These are phyloP conservation scores for Pythium oligandrum DNA, from an alignment of 352 stramenopile species.

Conservation along the genomic window DNA sequence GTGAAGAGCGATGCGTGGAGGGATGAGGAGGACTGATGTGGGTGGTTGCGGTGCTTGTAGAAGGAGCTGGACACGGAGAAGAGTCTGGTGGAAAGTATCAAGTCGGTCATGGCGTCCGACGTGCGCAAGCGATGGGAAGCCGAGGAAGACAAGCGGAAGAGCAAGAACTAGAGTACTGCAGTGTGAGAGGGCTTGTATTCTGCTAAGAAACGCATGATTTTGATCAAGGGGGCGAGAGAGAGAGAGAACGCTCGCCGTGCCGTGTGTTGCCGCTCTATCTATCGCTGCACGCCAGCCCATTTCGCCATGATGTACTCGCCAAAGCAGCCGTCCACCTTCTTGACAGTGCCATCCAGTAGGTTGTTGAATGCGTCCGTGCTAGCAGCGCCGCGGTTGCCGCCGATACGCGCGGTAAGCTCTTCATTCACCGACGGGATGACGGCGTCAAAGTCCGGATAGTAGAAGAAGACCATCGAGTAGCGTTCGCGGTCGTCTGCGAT, in stretches of 20 bases:
- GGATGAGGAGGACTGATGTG: too few relatives aligned
- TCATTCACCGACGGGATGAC: constrained; percentile 43
- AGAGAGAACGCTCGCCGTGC: too few relatives aligned
- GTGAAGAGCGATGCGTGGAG: too few relatives aligned
- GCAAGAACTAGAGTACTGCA: neutral
- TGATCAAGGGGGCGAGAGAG: too few relatives aligned
- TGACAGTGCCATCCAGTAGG: constrained; percentile 58
- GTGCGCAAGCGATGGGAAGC: constrained; percentile 48
- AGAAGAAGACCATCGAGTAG: constrained; percentile 84
- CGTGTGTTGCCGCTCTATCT: neutral
- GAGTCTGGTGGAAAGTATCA: constrained; percentile 51
- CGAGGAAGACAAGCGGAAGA: constrained; percentile 21
- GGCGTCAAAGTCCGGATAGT: constrained; percentile 77
- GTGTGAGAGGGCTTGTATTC: too few relatives aligned
- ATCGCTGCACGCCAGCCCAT: constrained; percentile 69
- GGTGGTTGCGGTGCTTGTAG: constrained; percentile 12
- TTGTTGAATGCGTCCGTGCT: constrained; percentile 56
- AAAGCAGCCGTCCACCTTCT: constrained; percentile 52
- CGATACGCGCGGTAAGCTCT: constrained; percentile 29
- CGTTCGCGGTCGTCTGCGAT: constrained; percentile 65
- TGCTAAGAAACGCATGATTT: too few relatives aligned
- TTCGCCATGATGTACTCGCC: constrained; percentile 83
- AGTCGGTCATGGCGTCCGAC: constrained; percentile 60
- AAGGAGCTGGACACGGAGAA: constrained; percentile 62
- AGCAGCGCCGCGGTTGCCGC: constrained; percentile 26